A percentile compares a stretch with the other conserved stretches of the same genome.
Conservation (phyloP, 352 stramenopile species). For the Phytopythium delawarense region DNA sequence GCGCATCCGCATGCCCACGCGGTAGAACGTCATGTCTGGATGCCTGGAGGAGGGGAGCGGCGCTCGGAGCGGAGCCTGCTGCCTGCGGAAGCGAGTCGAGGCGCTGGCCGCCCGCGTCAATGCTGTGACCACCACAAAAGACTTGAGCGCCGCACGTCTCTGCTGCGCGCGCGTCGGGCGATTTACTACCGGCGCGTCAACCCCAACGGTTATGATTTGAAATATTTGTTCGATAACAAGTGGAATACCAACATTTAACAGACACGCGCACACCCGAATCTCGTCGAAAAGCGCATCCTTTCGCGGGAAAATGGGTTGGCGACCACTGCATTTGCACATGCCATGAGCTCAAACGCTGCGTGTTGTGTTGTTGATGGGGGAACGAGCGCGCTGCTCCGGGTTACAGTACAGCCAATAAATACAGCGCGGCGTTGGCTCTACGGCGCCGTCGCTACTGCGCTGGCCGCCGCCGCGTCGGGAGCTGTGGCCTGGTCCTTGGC, state of each 20-base stretch:
- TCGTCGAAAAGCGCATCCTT: not conserved
- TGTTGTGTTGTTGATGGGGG: not conserved
- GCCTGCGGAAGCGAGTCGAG: conserved; percentile 1
- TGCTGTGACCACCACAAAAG: conserved; percentile 3
- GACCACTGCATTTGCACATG: not conserved
- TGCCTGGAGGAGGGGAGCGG: conserved; percentile 9
- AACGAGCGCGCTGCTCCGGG: not conserved
- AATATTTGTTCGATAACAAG: not conserved
- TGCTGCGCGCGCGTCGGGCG: conserved; percentile 3
- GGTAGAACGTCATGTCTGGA: conserved; percentile 69
- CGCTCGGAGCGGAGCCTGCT: not conserved
- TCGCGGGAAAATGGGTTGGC: not conserved
- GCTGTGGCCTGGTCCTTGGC: too few species aligned
- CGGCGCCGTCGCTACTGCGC: not conserved
- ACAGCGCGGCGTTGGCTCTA: not conserved
- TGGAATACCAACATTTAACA: not conserved
- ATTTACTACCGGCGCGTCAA: conserved; percentile 7
- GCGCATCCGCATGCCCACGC: conserved; percentile 50
- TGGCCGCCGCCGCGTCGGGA: not conserved
- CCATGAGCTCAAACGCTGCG: conserved; percentile 1
- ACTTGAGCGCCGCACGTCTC: not conserved
- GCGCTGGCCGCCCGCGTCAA: not conserved
- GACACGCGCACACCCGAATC: not conserved
- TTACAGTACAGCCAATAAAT: conserved; percentile 6
- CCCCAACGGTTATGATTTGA: not conserved